Evolutionary conservation across 257 asterid genomes (phyloP).

Genomic region (Paulownia fortunei): DNA sequence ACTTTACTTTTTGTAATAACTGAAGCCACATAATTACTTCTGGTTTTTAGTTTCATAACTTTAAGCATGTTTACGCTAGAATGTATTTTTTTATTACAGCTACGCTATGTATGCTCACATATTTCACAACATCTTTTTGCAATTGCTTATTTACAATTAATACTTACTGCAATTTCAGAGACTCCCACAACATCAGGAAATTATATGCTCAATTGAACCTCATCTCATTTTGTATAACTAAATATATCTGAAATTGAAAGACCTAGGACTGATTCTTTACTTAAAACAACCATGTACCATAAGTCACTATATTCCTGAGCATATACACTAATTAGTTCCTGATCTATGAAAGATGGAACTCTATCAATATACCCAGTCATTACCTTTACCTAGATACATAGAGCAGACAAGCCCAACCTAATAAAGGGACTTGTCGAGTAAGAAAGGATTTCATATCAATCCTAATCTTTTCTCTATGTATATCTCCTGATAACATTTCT

Average conservation of each 20-base stretch:
- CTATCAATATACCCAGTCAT: background rate
- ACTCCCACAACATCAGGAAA: background rate
- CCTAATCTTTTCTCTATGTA: background rate
- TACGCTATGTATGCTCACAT: too few species aligned
- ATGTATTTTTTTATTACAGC: too few species aligned
- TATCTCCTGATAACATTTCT: too few species aligned
- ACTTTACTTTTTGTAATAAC: too few species aligned
- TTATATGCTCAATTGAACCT: background rate
- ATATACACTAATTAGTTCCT: background rate
- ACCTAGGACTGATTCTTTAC: background rate
- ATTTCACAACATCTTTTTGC: too few species aligned
- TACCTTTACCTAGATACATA: background rate
- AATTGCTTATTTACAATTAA: too few species aligned
- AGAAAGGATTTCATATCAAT: background rate
- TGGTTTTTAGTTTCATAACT: too few species aligned
- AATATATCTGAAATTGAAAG: background rate
- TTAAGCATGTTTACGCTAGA: too few species aligned
- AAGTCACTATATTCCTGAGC: background rate
- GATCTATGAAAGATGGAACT: background rate
- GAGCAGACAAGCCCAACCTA: background rate
- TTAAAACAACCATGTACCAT: background rate
- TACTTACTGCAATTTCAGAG: background rate
- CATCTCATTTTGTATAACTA: background rate
- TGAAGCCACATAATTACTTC: too few species aligned
- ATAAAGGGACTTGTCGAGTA: background rate